Percentiles rank a stretch among this genome's conserved stretches.
Conservation (phyloP, 768 basidiomycete genomes). For the Pulveroboletus sp. region DNA sequence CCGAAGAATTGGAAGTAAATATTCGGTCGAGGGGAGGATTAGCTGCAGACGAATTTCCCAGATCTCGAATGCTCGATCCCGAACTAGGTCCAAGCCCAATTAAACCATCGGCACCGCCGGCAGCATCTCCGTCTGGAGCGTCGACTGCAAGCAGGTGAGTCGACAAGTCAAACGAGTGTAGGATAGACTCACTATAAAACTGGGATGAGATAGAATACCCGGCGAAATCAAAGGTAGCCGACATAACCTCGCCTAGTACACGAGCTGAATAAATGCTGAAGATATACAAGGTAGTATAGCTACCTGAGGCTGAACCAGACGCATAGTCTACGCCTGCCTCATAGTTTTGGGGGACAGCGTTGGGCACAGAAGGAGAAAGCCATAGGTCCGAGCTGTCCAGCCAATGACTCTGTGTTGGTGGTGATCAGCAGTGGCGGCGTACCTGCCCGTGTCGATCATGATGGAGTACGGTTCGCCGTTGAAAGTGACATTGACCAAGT, state of each 20-base stretch:
- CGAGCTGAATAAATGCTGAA: not conserved
- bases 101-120: conserved; percentile 31
- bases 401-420: conserved; percentile 14
- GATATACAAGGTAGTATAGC: not conserved
- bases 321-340: conserved; percentile 50
- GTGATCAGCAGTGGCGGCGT: not conserved
- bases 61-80: conserved; percentile 46
- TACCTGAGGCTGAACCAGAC: conserved; percentile 51
- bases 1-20: conserved; percentile 55
- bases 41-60: conserved; percentile 37
- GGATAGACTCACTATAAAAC: conserved; percentile 18
- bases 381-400: conserved; percentile 59
- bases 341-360: conserved; percentile 37
- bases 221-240: conserved; percentile 29
- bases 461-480: conserved; percentile 34
- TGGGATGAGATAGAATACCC: conserved; percentile 49
- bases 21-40: conserved; percentile 62
- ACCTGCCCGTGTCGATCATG: conserved; percentile 49
- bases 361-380: conserved; percentile 46
- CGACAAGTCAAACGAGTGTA: not conserved
- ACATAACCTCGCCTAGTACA: conserved; percentile 26
- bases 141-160: conserved; percentile 18
- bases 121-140: conserved; percentile 10
- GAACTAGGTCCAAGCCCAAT: conserved; percentile 62
- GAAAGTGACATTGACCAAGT: conserved; percentile 39